A percentile compares a stretch with the other conserved stretches of the same genome.
Evolutionary conservation across 2,329 filamentous ascomycete genomes (phyloP).

Genomic region (Aureobasidium mangrovei): DNA sequence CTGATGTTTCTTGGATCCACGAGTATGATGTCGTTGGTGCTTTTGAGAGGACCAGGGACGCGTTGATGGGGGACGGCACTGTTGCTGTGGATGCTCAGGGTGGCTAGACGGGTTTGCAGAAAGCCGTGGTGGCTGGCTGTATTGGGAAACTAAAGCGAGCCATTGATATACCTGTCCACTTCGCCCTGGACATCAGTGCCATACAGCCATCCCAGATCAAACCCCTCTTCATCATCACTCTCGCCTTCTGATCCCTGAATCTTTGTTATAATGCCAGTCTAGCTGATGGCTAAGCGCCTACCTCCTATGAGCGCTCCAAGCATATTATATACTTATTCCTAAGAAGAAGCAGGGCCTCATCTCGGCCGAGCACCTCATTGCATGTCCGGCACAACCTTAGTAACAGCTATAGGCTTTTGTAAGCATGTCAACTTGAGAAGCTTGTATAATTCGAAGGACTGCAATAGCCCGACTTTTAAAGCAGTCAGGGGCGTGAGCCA

Average conservation of each 20-base stretch:
- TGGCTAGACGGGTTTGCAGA: neutral
- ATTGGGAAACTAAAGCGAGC: neutral
- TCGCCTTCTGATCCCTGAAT: neutral
- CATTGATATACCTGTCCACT: neutral
- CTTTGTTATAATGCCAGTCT: neutral
- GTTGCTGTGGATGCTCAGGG: neutral
- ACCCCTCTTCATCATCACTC: neutral
- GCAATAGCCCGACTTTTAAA: no score
- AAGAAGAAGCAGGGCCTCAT: no score
- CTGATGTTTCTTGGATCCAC: slow-evolving; percentile 22
- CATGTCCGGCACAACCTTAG: no score
- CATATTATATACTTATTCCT: no score
- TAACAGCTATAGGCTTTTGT: no score
- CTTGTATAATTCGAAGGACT: no score
- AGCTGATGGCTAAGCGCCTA: no score
- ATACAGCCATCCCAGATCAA: slow-evolving; percentile 3
- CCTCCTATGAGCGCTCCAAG: no score
- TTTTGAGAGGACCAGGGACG: neutral
- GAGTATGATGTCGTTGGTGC: slow-evolving; percentile 23
- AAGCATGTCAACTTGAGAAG: no score
- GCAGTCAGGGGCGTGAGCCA: no score
- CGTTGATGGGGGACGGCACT: no score
- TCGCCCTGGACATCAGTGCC: neutral
- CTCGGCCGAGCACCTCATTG: no score
- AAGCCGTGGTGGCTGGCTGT: neutral